Evolutionary conservation across 306 rosid species (phyloP).

Genomic region (Gillenia trifoliata): DNA sequence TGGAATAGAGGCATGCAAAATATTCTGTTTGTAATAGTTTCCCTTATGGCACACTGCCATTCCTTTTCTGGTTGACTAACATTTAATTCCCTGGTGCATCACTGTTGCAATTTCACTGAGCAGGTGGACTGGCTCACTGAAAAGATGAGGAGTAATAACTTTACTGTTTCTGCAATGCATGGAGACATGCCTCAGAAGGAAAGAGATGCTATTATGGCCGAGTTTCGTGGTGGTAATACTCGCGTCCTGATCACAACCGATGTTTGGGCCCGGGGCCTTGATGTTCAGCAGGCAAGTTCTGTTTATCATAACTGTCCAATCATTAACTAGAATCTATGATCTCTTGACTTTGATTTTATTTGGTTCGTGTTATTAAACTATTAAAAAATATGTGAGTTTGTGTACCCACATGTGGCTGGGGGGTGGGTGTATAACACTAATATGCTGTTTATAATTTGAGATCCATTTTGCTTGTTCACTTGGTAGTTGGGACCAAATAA

Average conservation of each 20-base stretch:
- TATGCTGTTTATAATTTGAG: not conserved
- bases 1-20: not conserved
- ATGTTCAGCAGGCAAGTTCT: slow-evolving; percentile 90
- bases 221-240: slow-evolving; percentile 83
- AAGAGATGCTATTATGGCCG: slow-evolving; percentile 93
- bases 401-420: not conserved
- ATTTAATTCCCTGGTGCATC: not conserved
- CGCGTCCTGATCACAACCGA: slow-evolving; percentile 96
- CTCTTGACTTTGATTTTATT: not conserved
- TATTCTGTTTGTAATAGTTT: not conserved
- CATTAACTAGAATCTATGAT: not conserved
- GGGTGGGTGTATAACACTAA: not conserved
- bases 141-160: slow-evolving; percentile 92
- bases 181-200: slow-evolving; percentile 99
- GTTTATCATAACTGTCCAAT: not conserved
- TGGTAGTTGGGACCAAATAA: not conserved
- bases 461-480: not conserved
- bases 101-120: slow-evolving; percentile 11
- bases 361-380: not conserved
- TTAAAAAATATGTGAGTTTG: not conserved
- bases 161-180: slow-evolving; percentile 93
- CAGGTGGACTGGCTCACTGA: slow-evolving; percentile 99
- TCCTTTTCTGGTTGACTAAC: not conserved
- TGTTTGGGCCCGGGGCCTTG: slow-evolving; percentile 99
- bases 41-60: not conserved